Evolutionary conservation across 148 eudicot genomes (phyloP).

Genomic region (Chenopodium album): DNA sequence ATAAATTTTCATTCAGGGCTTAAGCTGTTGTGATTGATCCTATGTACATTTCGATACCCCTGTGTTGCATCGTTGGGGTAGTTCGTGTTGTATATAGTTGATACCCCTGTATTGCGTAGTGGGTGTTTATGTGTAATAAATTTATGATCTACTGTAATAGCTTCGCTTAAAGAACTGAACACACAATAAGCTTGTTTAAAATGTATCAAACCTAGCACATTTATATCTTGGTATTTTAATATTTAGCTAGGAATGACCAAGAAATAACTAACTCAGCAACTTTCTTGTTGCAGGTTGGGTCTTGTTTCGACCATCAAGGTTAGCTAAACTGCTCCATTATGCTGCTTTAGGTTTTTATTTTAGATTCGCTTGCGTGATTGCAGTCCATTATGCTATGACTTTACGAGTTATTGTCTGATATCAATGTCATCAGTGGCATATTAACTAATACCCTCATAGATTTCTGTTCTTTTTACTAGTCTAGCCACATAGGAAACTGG

Average conservation of each 20-base stretch:
- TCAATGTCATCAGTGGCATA: background rate
- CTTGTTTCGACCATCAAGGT: constrained; percentile 93
- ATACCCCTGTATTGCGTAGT: background rate
- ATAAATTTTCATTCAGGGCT: background rate
- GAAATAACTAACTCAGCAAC: constrained; percentile 8
- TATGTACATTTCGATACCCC: background rate
- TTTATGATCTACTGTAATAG: background rate
- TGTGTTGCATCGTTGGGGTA: background rate
- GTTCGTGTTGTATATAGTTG: background rate
- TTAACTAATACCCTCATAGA: background rate
- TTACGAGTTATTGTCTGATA: background rate
- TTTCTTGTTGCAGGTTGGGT: constrained; percentile 64
- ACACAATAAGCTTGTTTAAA: background rate
- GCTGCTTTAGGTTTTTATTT: background rate
- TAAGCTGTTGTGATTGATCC: background rate
- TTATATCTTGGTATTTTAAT: background rate
- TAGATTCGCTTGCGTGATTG: background rate
- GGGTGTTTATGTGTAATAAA: background rate
- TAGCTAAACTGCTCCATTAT: constrained; percentile 16
- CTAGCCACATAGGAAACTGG: background rate
- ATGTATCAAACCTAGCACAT: background rate
- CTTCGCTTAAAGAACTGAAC: background rate
- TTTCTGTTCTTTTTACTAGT: too few relatives aligned
- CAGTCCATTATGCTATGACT: background rate
- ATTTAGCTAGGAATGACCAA: background rate